These are phyloP conservation scores for Termitomyces sp. DNA, from an alignment of 768 basidiomycete genomes.

Conservation along the genomic window DNA sequence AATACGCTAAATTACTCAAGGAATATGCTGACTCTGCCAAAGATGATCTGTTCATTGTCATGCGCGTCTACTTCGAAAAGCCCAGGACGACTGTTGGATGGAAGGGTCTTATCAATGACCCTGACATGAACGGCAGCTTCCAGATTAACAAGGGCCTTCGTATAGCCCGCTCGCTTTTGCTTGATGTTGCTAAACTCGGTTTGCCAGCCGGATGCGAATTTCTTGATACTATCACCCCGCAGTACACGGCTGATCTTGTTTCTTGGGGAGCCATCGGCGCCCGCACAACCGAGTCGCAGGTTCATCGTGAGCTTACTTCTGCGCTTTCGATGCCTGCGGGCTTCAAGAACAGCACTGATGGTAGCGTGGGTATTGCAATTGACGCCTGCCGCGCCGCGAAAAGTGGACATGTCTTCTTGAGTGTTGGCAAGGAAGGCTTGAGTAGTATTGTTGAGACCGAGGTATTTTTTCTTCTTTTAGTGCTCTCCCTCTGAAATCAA, in stretches of 20 bases:
- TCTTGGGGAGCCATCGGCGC: conserved; percentile 98
- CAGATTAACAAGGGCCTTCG: conserved; percentile 96
- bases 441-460: conserved; percentile 94
- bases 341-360: conserved; percentile 99
- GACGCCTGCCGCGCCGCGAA: conserved; percentile 94
- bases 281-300: conserved; percentile 88
- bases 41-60: conserved; percentile 89
- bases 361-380: conserved; percentile 84
- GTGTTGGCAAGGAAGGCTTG: conserved; percentile 94
- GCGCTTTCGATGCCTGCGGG: conserved; percentile 95
- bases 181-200: conserved; percentile 87
- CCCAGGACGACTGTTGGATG: conserved; percentile 95
- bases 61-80: conserved; percentile 99
- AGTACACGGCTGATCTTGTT: conserved; percentile 87
- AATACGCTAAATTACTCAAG: conserved; percentile 78
- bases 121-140: conserved; percentile 88
- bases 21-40: conserved; percentile 75
- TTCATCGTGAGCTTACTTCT: conserved; percentile 84
- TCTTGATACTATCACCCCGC: conserved; percentile 58
- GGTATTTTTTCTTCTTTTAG: conserved; percentile 33
- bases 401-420: conserved; percentile 90
- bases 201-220: conserved; percentile 97
- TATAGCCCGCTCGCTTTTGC: conserved; percentile 77
- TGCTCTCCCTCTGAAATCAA: background rate
- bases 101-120: conserved; percentile 99